Evolutionary conservation across 495 filamentous ascomycete species (phyloP), one percentile per base, ranked within the genome.

Genomic region (Usnea hakonensis): DNA sequence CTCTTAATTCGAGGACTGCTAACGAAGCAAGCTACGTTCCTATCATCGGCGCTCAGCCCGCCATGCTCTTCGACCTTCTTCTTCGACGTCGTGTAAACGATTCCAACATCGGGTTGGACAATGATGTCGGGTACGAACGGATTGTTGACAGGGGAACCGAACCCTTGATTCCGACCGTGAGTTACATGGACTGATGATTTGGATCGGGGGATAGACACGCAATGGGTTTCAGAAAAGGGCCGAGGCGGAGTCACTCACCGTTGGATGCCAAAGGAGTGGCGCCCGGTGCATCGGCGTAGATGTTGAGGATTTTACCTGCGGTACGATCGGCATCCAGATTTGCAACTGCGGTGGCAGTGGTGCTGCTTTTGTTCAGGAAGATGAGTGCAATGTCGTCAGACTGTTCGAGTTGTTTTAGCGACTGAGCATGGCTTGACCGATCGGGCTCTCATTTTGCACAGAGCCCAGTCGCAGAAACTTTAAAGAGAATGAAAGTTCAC

Each of bases 71-170:
- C 71, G 40, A 74, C 72, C 60, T 76, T 75, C 30, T 43, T 43
- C 3, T 57, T 70, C 35, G 62, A 67, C 14, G 68, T 73, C n/a
- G 73, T 74, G 57, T 73, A 76, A 40, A 74, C 70, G 53, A 73
- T 67, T 44, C 72, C 74, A 3, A 65, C 23, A 26, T 69, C 50
- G 8, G 72, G 71, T 28, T 57, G 41, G 9, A 76, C 64, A 30
- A 76, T 75, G 61, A 76, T 71, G 59, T 76, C 68, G 1, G 74
- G 74, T 16, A 76, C 74, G 19, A 69, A 68, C 10, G 74, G 73
- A 46, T 73, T 74, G 19, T 36, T 69, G 11, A 43, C 33, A 0
- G 72, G 74, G 55, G 72, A 46, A 37, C 74, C 74, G 61, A 72
- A 75, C 14, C 73, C 67, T n/a, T 64, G 33, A 21, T 65, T 17